Evolutionary conservation across 2,329 filamentous ascomycete species (phyloP).

Genomic region (Balansia obtecta): DNA sequence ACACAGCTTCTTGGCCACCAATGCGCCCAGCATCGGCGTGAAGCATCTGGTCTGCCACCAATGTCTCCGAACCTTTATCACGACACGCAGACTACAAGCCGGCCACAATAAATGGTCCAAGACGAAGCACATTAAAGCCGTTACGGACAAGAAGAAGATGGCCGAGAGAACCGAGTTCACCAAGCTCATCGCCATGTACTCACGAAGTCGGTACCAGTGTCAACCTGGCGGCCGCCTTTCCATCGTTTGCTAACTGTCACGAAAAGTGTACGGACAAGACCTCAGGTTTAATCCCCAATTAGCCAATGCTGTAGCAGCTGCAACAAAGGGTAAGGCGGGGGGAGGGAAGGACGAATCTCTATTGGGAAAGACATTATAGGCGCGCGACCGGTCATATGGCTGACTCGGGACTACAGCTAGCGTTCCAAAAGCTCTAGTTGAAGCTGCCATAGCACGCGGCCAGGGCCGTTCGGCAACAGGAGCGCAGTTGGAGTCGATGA

Average conservation of each 20-base stretch:
- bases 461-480: constrained; percentile 72
- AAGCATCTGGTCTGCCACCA: constrained; percentile 27
- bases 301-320: constrained; percentile 56
- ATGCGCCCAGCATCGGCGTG: background rate
- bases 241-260: constrained; percentile 8
- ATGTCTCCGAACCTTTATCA: constrained; percentile 37
- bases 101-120: constrained; percentile 94
- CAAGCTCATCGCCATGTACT: constrained; percentile 61
- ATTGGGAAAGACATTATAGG: background rate
- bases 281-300: constrained; percentile 64
- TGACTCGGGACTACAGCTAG: constrained; percentile 33
- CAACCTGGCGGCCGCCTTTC: background rate
- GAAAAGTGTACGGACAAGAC: constrained; percentile 61
- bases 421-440: constrained; percentile 74
- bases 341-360: constrained; percentile 11
- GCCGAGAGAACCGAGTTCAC: constrained; percentile 54
- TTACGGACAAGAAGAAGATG: constrained; percentile 70
- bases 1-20: background rate
- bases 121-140: constrained; percentile 89
- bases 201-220: constrained; percentile 46
- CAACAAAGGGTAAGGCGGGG: constrained; percentile 54
- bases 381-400: background rate
- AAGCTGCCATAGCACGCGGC: constrained; percentile 74
- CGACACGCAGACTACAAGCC: constrained; percentile 34
- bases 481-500: constrained; percentile 61